Evolutionary conservation across 1,284 basidiomycete species (phyloP).

Genomic region (Ganoderma resinaceum): DNA sequence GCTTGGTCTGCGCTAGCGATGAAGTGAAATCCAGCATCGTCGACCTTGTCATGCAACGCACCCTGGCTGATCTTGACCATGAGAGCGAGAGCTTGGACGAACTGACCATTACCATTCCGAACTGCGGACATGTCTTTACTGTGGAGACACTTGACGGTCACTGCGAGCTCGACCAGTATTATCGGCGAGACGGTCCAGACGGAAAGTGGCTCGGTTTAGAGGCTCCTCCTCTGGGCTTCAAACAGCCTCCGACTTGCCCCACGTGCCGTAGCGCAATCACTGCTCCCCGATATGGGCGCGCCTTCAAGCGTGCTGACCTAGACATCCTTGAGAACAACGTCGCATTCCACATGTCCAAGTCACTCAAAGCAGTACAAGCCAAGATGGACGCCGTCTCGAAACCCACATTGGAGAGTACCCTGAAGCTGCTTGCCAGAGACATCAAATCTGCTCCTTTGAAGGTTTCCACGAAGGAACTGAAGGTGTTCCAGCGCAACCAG

Average conservation of each 20-base stretch:
- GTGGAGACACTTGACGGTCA: constrained; percentile 74
- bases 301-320: constrained; percentile 65
- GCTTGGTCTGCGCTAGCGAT: constrained; percentile 55
- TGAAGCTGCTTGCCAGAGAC: constrained; percentile 9
- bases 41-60: constrained; percentile 63
- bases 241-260: constrained; percentile 59
- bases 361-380: constrained; percentile 42
- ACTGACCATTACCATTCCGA: constrained; percentile 62
- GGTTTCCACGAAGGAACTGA: constrained; percentile 27
- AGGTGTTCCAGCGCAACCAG: constrained; percentile 14
- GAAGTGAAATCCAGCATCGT: constrained; percentile 54
- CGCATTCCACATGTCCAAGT: constrained; percentile 55
- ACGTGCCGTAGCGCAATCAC: constrained; percentile 60
- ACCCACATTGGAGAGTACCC: neutral
- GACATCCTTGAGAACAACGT: constrained; percentile 72
- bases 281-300: constrained; percentile 62
- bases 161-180: constrained; percentile 61
- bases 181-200: constrained; percentile 44
- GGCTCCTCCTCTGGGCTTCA: constrained; percentile 49
- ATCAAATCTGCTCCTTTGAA: constrained; percentile 8
- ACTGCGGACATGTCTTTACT: constrained; percentile 73
- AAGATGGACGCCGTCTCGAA: constrained; percentile 33
- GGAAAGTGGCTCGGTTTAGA: constrained; percentile 50
- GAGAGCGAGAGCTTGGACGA: constrained; percentile 53
- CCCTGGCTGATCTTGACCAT: constrained; percentile 56